These are phyloP conservation scores for Agaricus blazei DNA, from an alignment of 768 basidiomycete genomes.

Conservation along the genomic window DNA sequence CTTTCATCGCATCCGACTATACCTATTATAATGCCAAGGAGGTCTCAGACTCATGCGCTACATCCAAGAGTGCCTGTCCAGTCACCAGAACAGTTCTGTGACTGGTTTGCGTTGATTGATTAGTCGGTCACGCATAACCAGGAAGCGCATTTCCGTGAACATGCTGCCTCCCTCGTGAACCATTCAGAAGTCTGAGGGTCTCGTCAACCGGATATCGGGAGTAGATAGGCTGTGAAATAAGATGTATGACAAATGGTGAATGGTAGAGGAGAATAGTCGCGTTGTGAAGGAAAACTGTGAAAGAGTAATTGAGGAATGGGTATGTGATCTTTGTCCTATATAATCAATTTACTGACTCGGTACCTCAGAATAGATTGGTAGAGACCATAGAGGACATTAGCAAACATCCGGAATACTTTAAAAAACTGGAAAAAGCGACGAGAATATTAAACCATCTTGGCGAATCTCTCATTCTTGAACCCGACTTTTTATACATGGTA, in stretches of 20 bases:
- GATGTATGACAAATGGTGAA: conserved; percentile 82
- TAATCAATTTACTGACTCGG: neutral
- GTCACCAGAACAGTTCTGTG: conserved; percentile 94
- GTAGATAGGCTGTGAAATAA: conserved; percentile 69
- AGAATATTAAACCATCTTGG: conserved; percentile 93
- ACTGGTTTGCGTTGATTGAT: conserved; percentile 91
- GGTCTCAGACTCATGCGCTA: conserved; percentile 40
- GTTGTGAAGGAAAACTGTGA: conserved; percentile 91
- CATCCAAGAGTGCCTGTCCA: conserved; percentile 77
- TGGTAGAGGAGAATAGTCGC: conserved; percentile 91
- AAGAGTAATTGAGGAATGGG: conserved; percentile 83
- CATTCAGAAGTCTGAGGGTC: conserved; percentile 67
- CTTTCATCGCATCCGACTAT: conserved; percentile 38
- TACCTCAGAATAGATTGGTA: conserved; percentile 64
- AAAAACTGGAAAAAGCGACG: conserved; percentile 89
- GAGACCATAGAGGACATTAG: conserved; percentile 81
- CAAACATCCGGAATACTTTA: conserved; percentile 83
- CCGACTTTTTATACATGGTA: conserved; percentile 94
- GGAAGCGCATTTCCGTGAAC: conserved; percentile 86
- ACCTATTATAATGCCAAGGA: conserved; percentile 8
- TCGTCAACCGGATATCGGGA: conserved; percentile 68
- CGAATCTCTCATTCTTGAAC: conserved; percentile 83
- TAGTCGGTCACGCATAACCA: conserved; percentile 89
- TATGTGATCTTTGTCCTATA: conserved; percentile 29
- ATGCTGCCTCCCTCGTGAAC: conserved; percentile 69